A percentile compares a stretch with the other conserved stretches of the same genome.
These are phyloP conservation scores for Citeromyces nyonsensis DNA, from an alignment of 805 yeast genomes.

Conservation along the genomic window DNA sequence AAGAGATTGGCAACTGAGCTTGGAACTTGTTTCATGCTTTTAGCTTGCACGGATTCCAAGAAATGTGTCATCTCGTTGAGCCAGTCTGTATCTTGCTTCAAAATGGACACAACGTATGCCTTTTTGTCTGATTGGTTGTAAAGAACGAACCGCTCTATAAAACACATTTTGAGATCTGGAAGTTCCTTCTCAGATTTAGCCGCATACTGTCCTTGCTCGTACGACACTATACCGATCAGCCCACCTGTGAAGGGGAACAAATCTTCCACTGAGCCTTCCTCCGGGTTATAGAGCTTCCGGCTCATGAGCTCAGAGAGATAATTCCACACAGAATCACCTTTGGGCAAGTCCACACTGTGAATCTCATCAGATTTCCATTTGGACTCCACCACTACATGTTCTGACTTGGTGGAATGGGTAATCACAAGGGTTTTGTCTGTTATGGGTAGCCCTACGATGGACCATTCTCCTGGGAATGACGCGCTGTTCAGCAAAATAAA, in stretches of 20 bases:
- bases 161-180: constrained; percentile 69
- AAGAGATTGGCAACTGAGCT: neutral
- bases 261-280: constrained; percentile 13
- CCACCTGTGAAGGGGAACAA: constrained; percentile 85
- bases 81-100: constrained; percentile 22
- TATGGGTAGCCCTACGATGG: constrained; percentile 65
- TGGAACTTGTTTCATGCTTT: neutral
- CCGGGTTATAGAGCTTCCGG: constrained; percentile 13
- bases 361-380: neutral
- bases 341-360: neutral
- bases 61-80: constrained; percentile 7
- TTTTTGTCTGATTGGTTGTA: constrained; percentile 28
- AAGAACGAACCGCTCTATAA: constrained; percentile 47
- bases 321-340: constrained; percentile 29
- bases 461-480: constrained; percentile 75
- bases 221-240: constrained; percentile 68
- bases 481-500: constrained; percentile 65
- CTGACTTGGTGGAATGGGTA: constrained; percentile 44
- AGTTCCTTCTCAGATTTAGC: constrained; percentile 18
- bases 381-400: constrained; percentile 13
- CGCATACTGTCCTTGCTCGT: constrained; percentile 65
- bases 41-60: constrained; percentile 5
- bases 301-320: constrained; percentile 33
- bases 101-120: constrained; percentile 38
- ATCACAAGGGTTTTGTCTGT: constrained; percentile 25